phyloP scores from a whole-genome alignment of 768 basidiomycete genomes.

The Collybia mongolica region DNA sequence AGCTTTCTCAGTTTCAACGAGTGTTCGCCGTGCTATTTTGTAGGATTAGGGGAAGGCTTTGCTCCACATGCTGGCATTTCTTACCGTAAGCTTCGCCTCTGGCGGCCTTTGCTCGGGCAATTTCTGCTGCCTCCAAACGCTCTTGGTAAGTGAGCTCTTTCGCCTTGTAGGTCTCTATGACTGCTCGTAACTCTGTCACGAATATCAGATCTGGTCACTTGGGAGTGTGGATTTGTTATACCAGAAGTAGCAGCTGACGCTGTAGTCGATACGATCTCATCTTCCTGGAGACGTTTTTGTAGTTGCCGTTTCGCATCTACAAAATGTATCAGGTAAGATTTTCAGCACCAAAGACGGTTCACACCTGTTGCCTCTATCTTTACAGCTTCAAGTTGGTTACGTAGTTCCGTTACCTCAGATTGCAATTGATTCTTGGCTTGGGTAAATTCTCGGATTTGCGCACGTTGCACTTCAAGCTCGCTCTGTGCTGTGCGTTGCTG shows the following conservation, averaged over 20 bases:
- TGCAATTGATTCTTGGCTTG: slow-evolving; percentile 59
- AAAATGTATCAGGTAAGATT: slow-evolving; percentile 5
- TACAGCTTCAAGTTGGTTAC: slow-evolving; percentile 55
- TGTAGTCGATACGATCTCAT: slow-evolving; percentile 57
- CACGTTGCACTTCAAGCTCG: slow-evolving; percentile 65
- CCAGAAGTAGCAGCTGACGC: slow-evolving; percentile 61
- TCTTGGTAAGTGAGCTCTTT: slow-evolving; percentile 59
- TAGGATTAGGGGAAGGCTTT: slow-evolving; percentile 1
- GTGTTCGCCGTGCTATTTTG: slow-evolving; percentile 52
- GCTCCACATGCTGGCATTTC: slow-evolving; percentile 6
- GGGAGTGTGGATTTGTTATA: slow-evolving; percentile 16
- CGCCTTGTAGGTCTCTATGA: slow-evolving; percentile 62
- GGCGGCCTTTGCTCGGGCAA: slow-evolving; percentile 62
- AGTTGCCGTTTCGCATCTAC: slow-evolving; percentile 60
- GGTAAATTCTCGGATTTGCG: slow-evolving; percentile 58
- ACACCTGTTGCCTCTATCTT: slow-evolving; percentile 62
- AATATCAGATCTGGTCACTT: slow-evolving; percentile 2
- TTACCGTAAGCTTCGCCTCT: slow-evolving; percentile 64
- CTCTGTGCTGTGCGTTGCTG: slow-evolving; percentile 64
- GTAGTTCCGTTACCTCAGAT: slow-evolving; percentile 47
- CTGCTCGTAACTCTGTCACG: slow-evolving; percentile 56
- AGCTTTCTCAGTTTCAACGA: slow-evolving; percentile 61
- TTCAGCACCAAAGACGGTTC: slow-evolving; percentile 6
- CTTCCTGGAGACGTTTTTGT: slow-evolving; percentile 59
- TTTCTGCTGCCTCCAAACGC: slow-evolving; percentile 66